phyloP scores from a whole-genome alignment of 2,329 filamentous ascomycete genomes.

The Emmonsiellopsis sp. region DNA sequence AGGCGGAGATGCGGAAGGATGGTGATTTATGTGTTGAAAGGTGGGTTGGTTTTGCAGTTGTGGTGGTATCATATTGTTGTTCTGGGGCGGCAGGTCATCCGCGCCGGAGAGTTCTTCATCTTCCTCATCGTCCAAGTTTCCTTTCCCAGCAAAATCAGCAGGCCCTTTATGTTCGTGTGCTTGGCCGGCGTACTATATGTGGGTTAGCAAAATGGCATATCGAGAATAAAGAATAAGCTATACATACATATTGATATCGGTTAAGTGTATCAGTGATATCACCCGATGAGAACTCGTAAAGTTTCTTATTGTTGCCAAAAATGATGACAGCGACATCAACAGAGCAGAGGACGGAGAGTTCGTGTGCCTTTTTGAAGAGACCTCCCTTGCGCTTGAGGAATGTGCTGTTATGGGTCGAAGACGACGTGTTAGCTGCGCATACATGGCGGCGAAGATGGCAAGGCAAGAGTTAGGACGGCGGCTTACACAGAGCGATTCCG shows the following conservation, averaged over 20 bases:
- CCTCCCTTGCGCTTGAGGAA: constrained; percentile 98
- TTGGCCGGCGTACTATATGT: constrained; percentile 61
- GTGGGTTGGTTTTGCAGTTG: constrained; percentile 57
- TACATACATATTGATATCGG: constrained; percentile 80
- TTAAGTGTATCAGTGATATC: constrained; percentile 87
- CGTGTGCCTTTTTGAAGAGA: constrained; percentile 98
- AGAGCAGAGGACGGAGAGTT: constrained; percentile 93
- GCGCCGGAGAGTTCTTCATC: constrained; percentile 65
- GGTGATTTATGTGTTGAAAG: constrained; percentile 77
- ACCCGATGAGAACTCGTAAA: constrained; percentile 92
- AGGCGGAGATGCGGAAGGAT: constrained; percentile 79
- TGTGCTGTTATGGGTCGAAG: constrained; percentile 51
- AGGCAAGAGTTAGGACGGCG: not conserved
- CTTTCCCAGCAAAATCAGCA: constrained; percentile 75
- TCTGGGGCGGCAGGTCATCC: constrained; percentile 48
- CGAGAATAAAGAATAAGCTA: not conserved
- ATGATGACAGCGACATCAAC: constrained; percentile 99
- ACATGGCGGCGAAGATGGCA: not conserved
- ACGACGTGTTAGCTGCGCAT: not conserved
- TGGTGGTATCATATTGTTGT: constrained; percentile 53
- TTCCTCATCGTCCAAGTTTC: constrained; percentile 70
- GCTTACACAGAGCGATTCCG: constrained; percentile 94
- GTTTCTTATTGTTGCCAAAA: constrained; percentile 97
- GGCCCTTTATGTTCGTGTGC: constrained; percentile 96
- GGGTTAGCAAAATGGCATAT: constrained; percentile 5